Percentiles rank a stretch among this genome's conserved stretches.
These are phyloP conservation scores for Ophiosphaerella herpotricha DNA, from an alignment of 2,329 filamentous ascomycete species.

Conservation along the genomic window DNA sequence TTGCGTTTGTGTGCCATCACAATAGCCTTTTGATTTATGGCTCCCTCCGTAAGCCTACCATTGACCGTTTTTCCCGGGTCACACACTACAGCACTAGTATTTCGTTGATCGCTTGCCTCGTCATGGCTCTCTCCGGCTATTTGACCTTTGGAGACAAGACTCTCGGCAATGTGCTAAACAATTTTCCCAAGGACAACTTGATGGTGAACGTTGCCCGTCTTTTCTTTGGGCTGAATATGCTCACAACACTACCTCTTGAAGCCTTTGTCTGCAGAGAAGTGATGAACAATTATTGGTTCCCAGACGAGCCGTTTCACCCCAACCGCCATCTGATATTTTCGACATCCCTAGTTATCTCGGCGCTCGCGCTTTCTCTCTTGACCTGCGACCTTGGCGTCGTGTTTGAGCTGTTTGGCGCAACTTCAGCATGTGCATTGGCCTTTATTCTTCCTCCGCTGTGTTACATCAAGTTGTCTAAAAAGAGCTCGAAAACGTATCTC, in stretches of 20 bases:
- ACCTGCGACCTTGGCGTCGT: constrained; percentile 94
- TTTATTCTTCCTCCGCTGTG: constrained; percentile 95
- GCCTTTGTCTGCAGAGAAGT: constrained; percentile 97
- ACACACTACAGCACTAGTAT: constrained; percentile 92
- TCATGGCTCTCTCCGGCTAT: constrained; percentile 87
- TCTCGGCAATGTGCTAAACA: constrained; percentile 95
- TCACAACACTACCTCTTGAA: constrained; percentile 93
- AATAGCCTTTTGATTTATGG: constrained; percentile 98
- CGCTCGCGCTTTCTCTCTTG: constrained; percentile 76
- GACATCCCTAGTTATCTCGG: constrained; percentile 75
- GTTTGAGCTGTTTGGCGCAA: constrained; percentile 94
- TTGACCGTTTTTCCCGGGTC: constrained; percentile 90
- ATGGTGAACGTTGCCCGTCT: constrained; percentile 94
- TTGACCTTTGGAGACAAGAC: constrained; percentile 92
- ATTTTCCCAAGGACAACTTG: constrained; percentile 87
- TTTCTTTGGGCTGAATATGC: constrained; percentile 98
- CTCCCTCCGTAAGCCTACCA: constrained; percentile 88
- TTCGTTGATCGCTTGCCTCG: constrained; percentile 87
- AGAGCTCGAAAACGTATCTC: constrained; percentile 74
- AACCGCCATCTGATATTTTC: constrained; percentile 86
- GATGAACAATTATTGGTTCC: constrained; percentile 84
- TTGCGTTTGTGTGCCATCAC: constrained; percentile 82
- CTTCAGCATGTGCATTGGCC: constrained; percentile 88
- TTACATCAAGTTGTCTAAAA: constrained; percentile 90
- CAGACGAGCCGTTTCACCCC: constrained; percentile 75